Evolutionary conservation across 495 filamentous ascomycete species (phyloP).

Genomic region (Penicillium canescens): DNA sequence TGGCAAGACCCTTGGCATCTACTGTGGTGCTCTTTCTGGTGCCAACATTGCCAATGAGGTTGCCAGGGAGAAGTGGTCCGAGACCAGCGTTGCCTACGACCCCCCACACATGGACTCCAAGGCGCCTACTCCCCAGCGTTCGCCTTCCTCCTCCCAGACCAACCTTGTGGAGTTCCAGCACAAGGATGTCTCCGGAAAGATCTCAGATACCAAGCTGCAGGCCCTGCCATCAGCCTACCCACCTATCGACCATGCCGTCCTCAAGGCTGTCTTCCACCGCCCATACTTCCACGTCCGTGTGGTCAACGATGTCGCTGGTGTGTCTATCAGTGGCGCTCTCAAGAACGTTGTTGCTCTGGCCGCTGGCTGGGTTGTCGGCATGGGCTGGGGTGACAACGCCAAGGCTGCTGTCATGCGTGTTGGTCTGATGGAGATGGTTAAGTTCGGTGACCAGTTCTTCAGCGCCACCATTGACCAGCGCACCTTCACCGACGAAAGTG

Average conservation of each 20-base stretch:
- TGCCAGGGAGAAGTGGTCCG: constrained; percentile 90
- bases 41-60: constrained; percentile 98
- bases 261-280: constrained; percentile 87
- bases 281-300: constrained; percentile 97
- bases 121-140: constrained; percentile 62
- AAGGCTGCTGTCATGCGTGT: constrained; percentile 97
- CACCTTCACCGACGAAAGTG: constrained; percentile 95
- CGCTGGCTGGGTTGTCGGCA: constrained; percentile 91
- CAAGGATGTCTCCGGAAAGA: constrained; percentile 61
- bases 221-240: constrained; percentile 79
- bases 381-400: constrained; percentile 97
- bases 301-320: constrained; percentile 89
- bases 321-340: constrained; percentile 90
- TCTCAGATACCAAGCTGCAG: constrained; percentile 64
- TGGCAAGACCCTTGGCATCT: constrained; percentile 84
- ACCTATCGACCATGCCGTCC: constrained; percentile 72
- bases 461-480: constrained; percentile 69
- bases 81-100: constrained; percentile 96
- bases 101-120: constrained; percentile 82
- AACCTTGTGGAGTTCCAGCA: constrained; percentile 64
- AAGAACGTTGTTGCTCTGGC: constrained; percentile 98
- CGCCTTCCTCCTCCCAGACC: constrained; percentile 54
- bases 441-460: constrained; percentile 93
- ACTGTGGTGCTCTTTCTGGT: constrained; percentile 93
- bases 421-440: constrained; percentile 90